Evolutionary conservation across 2,329 filamentous ascomycete genomes (phyloP).

Genomic region (Geosmithia putterillii): DNA sequence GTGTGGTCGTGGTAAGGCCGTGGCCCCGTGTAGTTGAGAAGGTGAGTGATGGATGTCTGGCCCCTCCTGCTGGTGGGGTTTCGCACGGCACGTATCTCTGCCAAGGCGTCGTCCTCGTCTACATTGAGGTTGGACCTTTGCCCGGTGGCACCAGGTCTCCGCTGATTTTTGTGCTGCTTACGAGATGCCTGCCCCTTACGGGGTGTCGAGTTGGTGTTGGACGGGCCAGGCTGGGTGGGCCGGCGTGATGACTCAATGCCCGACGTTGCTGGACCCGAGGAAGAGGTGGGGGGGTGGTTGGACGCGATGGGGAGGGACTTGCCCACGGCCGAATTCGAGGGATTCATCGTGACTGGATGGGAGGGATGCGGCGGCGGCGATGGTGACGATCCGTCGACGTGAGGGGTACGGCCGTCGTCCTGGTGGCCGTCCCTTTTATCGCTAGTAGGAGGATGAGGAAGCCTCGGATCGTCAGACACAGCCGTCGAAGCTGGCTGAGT

Average conservation of each 20-base stretch:
- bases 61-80: slow-evolving; percentile 63
- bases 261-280: slow-evolving; percentile 27
- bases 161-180: slow-evolving; percentile 76
- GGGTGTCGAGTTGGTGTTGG: slow-evolving; percentile 29
- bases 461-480: not conserved
- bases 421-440: not conserved
- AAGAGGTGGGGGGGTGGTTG: slow-evolving; percentile 25
- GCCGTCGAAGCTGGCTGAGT: not conserved
- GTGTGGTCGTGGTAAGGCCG: slow-evolving; percentile 52
- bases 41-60: slow-evolving; percentile 91
- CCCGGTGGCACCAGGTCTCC: slow-evolving; percentile 43
- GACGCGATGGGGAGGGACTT: slow-evolving; percentile 37
- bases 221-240: slow-evolving; percentile 21
- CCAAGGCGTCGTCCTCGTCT: slow-evolving; percentile 78
- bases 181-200: slow-evolving; percentile 66
- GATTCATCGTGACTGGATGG: slow-evolving; percentile 16
- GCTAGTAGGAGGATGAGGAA: not conserved
- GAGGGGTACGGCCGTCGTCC: not conserved
- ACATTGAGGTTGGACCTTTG: slow-evolving; percentile 24
- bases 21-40: slow-evolving; percentile 82
- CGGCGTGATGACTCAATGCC: slow-evolving; percentile 40
- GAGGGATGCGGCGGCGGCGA: not conserved
- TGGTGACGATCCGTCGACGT: not conserved
- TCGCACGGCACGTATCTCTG: slow-evolving; percentile 54
- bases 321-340: slow-evolving; percentile 22